Evolutionary conservation across 768 basidiomycete genomes (phyloP), one percentile per base, ranked within the genome.

Genomic region (Pleurotus tuoliensis): DNA sequence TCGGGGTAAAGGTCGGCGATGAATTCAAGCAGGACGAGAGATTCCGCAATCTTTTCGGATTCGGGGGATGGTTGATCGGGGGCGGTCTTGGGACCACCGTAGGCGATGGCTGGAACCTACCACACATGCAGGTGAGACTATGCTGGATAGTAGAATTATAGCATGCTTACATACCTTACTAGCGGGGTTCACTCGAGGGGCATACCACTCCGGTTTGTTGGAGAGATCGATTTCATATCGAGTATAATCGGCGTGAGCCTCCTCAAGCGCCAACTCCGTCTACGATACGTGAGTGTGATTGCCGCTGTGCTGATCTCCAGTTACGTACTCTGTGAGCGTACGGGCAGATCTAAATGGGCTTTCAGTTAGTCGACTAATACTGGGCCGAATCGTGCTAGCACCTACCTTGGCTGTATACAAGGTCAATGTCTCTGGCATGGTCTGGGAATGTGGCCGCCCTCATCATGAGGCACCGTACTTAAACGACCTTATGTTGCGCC

Each of bases 121-220:
- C 12, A 25, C 5, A 9, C 18, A 11, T 24, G 56, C 4, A 13
- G 3, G n/a, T 58, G 11, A 52, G 12, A 37, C 16, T 13, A 9
- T 7, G 2, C 3, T 15, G 2, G 9, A 34, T 34, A 11, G 56
- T 58, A 16, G 56, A 57, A 34, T 47, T 39, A 49, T 57, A 13
- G 27, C 0, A 37, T 12, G n/a, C 9, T 8, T 39, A 63, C 64
- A 13, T 62, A 84, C 86, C 78, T 87, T 88, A 71, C 80, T 80
- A 0, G 79, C 84, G 1, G 82, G 82, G 68, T 88, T 89, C 39
- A 89, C 79, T 57, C 82, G 77, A 0, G 79, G 76, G 0, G 80
- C 80, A 63, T 85, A 87, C 86, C 86, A 87, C 49, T 78, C 82
- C 1, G 86, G 86, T 70, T 88, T 89, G 71, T 84, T 83, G 60